Conservation (phyloP, 2,329 filamentous ascomycete species). For the Nemania sp. region DNA sequence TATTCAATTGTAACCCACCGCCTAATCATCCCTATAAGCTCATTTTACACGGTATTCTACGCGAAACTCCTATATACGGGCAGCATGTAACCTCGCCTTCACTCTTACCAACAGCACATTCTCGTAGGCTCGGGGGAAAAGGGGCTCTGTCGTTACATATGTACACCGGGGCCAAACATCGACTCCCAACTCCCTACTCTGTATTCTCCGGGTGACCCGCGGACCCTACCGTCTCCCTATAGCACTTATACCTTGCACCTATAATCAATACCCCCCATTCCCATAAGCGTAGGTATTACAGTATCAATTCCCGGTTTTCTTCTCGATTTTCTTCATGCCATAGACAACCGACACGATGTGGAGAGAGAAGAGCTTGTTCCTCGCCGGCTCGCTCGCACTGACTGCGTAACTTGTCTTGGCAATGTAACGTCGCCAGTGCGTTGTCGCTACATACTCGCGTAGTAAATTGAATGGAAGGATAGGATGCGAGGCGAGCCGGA, state of each 20-base stretch:
- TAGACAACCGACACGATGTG: constrained; percentile 1
- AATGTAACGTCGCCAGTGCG: constrained; percentile 10
- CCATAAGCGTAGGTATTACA: neutral
- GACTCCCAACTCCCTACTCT: constrained; percentile 7
- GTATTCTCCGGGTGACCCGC: constrained; percentile 17
- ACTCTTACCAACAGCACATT: constrained; percentile 1
- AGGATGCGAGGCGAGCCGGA: constrained; percentile 10
- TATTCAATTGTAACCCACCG: neutral
- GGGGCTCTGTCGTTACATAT: neutral
- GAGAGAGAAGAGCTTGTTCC: neutral
- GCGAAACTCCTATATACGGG: neutral
- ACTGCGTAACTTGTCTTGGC: constrained; percentile 7
- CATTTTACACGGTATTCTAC: neutral
- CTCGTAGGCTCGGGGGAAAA: neutral
- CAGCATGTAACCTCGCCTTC: neutral
- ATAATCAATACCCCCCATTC: constrained; percentile 13
- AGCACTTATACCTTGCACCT: constrained; percentile 3
- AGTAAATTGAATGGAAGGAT: neutral
- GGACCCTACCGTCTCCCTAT: constrained; percentile 8
- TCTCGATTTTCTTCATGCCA: neutral
- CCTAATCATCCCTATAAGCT: neutral
- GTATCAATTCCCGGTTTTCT: neutral
- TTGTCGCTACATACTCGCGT: neutral
- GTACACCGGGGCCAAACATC: constrained; percentile 1
- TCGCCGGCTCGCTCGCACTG: neutral